Evolutionary conservation across 2,329 filamentous ascomycete species (phyloP).

Genomic region (Pseudogymnoascus pannorum): DNA sequence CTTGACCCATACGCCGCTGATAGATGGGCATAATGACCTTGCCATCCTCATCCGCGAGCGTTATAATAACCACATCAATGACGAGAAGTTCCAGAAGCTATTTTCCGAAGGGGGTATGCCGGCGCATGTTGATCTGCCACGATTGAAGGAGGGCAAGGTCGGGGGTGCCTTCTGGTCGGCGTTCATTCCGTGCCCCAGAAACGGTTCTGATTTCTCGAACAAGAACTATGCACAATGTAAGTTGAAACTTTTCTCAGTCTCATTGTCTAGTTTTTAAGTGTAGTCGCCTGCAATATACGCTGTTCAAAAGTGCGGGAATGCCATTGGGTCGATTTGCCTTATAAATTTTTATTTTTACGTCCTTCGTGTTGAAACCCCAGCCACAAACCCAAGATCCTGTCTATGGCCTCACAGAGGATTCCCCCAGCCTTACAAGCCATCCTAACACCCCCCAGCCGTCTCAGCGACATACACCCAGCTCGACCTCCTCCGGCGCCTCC

Average conservation of each 20-base stretch:
- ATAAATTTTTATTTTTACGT: neutral
- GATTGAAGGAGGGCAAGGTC: constrained; percentile 61
- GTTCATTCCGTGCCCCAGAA: constrained; percentile 66
- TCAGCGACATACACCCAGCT: constrained; percentile 66
- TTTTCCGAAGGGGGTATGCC: constrained; percentile 65
- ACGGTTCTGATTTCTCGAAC: constrained; percentile 67
- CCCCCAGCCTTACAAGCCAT: neutral
- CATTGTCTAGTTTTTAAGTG: neutral
- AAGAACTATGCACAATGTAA: constrained; percentile 61
- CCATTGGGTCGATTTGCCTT: neutral
- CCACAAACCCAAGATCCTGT: neutral
- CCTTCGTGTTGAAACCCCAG: too few species aligned
- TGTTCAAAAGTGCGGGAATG: neutral
- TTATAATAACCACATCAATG: constrained; percentile 74
- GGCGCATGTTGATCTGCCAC: constrained; percentile 71
- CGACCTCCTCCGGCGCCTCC: constrained; percentile 61
- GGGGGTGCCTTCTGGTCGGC: constrained; percentile 95
- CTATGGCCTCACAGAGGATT: neutral
- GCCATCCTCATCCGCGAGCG: constrained; percentile 60
- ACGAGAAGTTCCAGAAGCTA: constrained; percentile 60
- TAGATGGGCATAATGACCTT: constrained; percentile 89
- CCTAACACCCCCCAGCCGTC: constrained; percentile 39
- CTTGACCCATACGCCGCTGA: constrained; percentile 39
- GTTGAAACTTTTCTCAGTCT: constrained; percentile 21
- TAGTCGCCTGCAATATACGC: neutral